Evolutionary conservation across 805 yeast genomes (phyloP), one percentile per base, ranked within the genome.

Genomic region (Wickerhamiella nectarea): DNA sequence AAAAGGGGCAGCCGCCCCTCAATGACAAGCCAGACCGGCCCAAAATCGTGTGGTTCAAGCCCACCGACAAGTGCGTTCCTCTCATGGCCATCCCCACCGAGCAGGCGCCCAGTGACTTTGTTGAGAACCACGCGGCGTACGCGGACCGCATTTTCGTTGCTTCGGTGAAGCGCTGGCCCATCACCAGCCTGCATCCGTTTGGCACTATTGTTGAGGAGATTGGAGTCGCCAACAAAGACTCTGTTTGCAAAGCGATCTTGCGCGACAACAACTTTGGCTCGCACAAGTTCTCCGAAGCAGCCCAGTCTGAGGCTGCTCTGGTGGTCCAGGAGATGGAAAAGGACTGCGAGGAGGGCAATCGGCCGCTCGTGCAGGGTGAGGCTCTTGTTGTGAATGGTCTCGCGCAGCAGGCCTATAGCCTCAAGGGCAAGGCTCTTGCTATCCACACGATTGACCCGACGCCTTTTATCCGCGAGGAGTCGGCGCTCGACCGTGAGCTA

Each of bases 21-120:
- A 69, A 63, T 47, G 63, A 40, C 11, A 34, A 46, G 36, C 36
- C 36, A 3, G 69, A 66, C 42, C 74, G 75, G 35, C 98, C 98
- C 26, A 91, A 91, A 59, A 91, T 91, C 67, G 96, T 91, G 26
- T 91, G 98, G 98, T 91, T 91, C 62, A 91, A 91, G 60, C 98
- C 98, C 31, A 87, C 95, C 1, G 98, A 91, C 60, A 91, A 91
- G 64, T 84, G 94, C 50, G 98, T 91, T 17, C 98, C 98, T 4
- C 70, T 91, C 50, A 87, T 91, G 67, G 98, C 98, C 12, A 91
- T 91, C 50, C 98, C 98, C 33, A 91, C 96, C 1, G 98, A 91
- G 56, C 95, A 91, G 61, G 98, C 95, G 0, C 98, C 98, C 26
- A 75, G 72, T 47, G 97, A 89, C 61, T 89, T 91, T 63, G 87